Evolutionary conservation across 345 rosid genomes (phyloP).

Genomic region (Barbarea vulgaris): DNA sequence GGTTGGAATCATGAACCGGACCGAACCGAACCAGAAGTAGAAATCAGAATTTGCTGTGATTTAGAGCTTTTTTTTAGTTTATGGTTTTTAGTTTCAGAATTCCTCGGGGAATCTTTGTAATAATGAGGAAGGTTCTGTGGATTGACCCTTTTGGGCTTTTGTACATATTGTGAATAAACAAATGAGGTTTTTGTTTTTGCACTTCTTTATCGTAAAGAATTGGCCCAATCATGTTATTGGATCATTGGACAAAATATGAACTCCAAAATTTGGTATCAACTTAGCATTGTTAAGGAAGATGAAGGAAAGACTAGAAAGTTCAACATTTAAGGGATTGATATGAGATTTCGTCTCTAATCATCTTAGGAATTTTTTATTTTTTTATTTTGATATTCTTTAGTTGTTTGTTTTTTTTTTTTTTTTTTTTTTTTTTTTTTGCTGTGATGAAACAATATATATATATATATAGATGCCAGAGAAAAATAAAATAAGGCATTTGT

Average conservation of each 20-base stretch:
- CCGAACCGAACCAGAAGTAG: background rate
- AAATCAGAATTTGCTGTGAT: background rate
- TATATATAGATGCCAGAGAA: too few species aligned
- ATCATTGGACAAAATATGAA: too few species aligned
- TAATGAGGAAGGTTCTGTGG: background rate
- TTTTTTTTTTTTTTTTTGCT: too few species aligned
- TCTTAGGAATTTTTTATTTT: too few species aligned
- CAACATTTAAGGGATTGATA: background rate
- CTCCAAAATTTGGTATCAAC: background rate
- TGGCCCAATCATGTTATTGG: background rate
- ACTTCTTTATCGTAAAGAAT: background rate
- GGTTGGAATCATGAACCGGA: background rate
- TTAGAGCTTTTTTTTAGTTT: background rate
- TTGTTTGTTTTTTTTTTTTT: too few species aligned
- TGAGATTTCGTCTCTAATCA: background rate
- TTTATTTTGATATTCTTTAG: too few species aligned
- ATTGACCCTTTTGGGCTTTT: background rate
- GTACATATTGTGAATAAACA: slow-evolving; percentile 21
- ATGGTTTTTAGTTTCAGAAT: background rate
- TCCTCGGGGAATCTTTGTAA: slow-evolving; percentile 3
- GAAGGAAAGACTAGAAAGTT: background rate
- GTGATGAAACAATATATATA: too few species aligned
- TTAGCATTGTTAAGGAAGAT: background rate
- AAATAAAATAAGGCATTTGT: background rate
- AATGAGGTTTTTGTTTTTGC: background rate